Conservation (phyloP, 805 yeast species). For the Candida nemodendra region DNA sequence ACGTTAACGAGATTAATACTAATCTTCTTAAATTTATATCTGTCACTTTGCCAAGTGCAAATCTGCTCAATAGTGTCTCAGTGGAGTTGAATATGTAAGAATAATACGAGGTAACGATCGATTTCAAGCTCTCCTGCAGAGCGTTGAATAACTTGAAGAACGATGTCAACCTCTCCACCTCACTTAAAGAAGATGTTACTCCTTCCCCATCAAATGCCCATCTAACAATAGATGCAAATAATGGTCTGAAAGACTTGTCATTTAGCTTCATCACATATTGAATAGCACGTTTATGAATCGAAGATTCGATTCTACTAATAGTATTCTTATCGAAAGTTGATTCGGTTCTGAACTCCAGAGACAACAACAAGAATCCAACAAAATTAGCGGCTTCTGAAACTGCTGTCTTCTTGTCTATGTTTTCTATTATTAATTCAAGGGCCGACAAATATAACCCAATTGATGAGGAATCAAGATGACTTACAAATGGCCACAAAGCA, state of each 20-base stretch:
- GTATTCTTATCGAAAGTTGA: constrained; percentile 67
- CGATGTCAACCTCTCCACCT: constrained; percentile 59
- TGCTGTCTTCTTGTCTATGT: constrained; percentile 71
- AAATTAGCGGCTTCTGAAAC: constrained; percentile 66
- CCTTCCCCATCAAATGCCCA: constrained; percentile 94
- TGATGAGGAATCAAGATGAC: constrained; percentile 40
- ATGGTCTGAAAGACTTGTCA: constrained; percentile 90
- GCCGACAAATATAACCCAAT: constrained; percentile 70
- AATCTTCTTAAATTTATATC: constrained; percentile 67
- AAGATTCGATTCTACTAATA: constrained; percentile 75
- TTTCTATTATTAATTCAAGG: constrained; percentile 64
- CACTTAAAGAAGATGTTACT: constrained; percentile 45
- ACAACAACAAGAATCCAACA: constrained; percentile 62
- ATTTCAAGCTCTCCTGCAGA: constrained; percentile 77
- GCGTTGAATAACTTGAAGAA: constrained; percentile 85
- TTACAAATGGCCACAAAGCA: constrained; percentile 55
- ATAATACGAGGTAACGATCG: constrained; percentile 85
- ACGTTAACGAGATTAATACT: constrained; percentile 65
- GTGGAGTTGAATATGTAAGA: constrained; percentile 83
- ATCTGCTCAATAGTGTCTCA: constrained; percentile 51
- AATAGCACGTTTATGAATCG: constrained; percentile 71
- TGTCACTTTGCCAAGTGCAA: constrained; percentile 39
- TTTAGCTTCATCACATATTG: constrained; percentile 84
- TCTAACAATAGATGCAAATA: constrained; percentile 78
- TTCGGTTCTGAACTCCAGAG: constrained; percentile 69